These are phyloP conservation scores for Beauveria pseudobassiana DNA, from an alignment of 2,329 filamentous ascomycete genomes.

Conservation along the genomic window DNA sequence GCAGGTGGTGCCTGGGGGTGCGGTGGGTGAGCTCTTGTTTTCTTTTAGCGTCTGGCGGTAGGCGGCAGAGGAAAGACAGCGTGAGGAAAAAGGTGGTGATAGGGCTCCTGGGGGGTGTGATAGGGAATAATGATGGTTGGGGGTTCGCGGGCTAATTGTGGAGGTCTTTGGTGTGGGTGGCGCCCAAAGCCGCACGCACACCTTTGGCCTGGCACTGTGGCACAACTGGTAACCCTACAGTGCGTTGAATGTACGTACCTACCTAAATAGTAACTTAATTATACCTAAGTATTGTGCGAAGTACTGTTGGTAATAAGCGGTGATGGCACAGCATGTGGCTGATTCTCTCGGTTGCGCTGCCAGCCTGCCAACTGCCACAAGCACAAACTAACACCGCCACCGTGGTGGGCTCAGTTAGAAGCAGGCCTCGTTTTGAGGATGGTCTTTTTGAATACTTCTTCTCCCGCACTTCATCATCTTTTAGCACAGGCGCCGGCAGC, in stretches of 20 bases:
- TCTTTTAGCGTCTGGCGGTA: constrained; percentile 6
- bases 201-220: too few species aligned
- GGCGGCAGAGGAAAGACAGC: neutral
- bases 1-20: neutral
- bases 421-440: neutral
- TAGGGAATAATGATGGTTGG: neutral
- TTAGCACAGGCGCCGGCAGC: neutral
- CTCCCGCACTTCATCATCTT: neutral
- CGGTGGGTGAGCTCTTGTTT: neutral
- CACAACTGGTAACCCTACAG: too few species aligned
- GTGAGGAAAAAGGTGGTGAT: neutral
- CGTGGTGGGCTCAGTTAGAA: neutral
- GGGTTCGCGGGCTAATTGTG: neutral
- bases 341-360: too few species aligned
- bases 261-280: too few species aligned
- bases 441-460: neutral
- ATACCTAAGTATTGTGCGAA: too few species aligned
- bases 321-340: too few species aligned
- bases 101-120: neutral
- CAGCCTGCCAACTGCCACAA: too few species aligned
- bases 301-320: too few species aligned
- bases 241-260: too few species aligned
- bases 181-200: neutral
- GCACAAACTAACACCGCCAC: neutral
- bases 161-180: neutral